These are phyloP conservation scores for Penicillium cataractarum DNA, from an alignment of 495 filamentous ascomycete genomes.

Conservation along the genomic window DNA sequence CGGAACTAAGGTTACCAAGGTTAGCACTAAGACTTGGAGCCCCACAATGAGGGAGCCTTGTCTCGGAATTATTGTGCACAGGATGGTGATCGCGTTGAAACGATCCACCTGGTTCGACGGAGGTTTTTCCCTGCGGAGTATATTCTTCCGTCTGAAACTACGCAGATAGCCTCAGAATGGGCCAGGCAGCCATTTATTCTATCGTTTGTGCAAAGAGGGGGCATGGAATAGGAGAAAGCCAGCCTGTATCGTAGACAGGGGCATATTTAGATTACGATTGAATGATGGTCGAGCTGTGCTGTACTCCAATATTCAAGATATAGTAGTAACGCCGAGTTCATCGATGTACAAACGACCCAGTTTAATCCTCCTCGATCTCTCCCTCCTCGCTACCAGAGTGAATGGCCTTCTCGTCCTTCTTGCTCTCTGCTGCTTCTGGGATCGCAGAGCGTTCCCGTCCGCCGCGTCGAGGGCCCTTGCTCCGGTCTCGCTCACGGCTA, in stretches of 20 bases:
- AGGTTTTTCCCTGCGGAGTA: not conserved
- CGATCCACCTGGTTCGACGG: not conserved
- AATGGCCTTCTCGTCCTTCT: conserved; percentile 68
- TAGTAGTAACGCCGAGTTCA: not conserved
- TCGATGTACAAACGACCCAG: not conserved
- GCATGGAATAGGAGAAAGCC: not conserved
- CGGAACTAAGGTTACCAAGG: not conserved
- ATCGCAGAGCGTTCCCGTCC: conserved; percentile 60
- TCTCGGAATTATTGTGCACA: conserved; percentile 8
- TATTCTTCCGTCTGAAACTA: not conserved
- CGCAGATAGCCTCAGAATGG: not conserved
- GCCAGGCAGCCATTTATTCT: not conserved
- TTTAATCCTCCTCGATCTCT: conserved; percentile 91
- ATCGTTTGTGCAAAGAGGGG: not conserved
- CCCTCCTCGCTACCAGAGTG: conserved; percentile 94
- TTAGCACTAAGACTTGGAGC: not conserved
- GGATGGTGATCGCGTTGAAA: not conserved
- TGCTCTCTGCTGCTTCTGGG: conserved; percentile 41
- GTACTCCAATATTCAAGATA: not conserved
- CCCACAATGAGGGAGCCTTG: not conserved
- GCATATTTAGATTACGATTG: not conserved
- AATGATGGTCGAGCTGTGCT: not conserved
- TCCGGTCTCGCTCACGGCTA: conserved; percentile 49
- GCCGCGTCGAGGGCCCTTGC: conserved; percentile 64
- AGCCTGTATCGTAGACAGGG: not conserved